Conservation (phyloP, 352 stramenopile species). For the Phytophthora ramorum region DNA sequence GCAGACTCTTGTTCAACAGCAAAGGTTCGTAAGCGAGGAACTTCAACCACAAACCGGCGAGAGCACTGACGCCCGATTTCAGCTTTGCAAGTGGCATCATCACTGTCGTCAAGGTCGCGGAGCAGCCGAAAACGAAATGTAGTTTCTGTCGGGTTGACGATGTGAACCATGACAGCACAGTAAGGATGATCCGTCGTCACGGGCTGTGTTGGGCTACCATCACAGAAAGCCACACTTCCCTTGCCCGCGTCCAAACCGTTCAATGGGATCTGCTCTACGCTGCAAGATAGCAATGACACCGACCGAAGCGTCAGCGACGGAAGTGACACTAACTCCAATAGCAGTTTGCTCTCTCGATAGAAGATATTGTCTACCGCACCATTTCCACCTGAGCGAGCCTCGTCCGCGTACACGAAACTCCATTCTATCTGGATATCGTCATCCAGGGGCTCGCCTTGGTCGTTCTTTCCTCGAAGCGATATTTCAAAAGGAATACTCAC, state of each 20-base stretch:
- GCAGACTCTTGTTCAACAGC: constrained; percentile 3
- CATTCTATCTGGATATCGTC: constrained; percentile 64
- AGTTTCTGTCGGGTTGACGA: constrained; percentile 78
- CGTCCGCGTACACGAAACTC: constrained; percentile 66
- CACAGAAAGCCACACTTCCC: neutral
- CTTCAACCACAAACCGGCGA: constrained; percentile 49
- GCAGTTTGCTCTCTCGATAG: constrained; percentile 63
- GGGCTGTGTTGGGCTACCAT: neutral
- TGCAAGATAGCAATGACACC: constrained; percentile 47
- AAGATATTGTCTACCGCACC: constrained; percentile 28
- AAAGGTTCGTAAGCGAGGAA: constrained; percentile 34
- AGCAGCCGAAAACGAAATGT: constrained; percentile 60
- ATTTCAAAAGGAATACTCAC: constrained; percentile 51
- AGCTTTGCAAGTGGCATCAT: constrained; percentile 30
- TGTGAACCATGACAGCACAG: constrained; percentile 56
- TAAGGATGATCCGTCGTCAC: constrained; percentile 57
- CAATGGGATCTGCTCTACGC: constrained; percentile 22
- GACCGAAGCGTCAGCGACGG: constrained; percentile 56
- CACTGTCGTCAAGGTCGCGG: constrained; percentile 13
- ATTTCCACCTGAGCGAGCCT: constrained; percentile 1
- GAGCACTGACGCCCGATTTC: constrained; percentile 63
- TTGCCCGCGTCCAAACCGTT: neutral
- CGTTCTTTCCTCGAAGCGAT: constrained; percentile 27
- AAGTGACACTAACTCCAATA: constrained; percentile 54
- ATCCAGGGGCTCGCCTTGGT: constrained; percentile 29